Evolutionary conservation across 176 grass and related monocot species (phyloP).

Genomic region (Triticum timopheevii): DNA sequence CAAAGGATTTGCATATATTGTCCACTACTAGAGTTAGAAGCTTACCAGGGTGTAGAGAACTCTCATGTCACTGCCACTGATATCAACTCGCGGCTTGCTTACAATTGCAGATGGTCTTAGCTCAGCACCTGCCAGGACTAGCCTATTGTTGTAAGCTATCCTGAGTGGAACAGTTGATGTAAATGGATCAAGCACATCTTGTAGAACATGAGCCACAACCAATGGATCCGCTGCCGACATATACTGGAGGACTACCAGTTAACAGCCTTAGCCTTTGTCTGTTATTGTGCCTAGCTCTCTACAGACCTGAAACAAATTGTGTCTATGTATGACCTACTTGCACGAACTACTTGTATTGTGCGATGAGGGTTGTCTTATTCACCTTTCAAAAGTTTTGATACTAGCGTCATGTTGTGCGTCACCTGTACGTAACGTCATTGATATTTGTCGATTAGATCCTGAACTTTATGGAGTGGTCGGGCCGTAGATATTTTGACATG

Average conservation of each 20-base stretch:
- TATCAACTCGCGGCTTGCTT: conserved; percentile 54
- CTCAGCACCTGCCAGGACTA: conserved; percentile 50
- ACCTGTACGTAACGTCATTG: background rate
- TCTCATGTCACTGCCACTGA: conserved; percentile 60
- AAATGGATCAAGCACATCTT: conserved; percentile 73
- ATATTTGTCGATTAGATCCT: conserved; percentile 14
- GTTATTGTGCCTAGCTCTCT: conserved; percentile 30
- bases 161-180: conserved; percentile 42
- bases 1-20: background rate
- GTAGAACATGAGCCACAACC: conserved; percentile 46
- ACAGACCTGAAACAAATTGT: conserved; percentile 4
- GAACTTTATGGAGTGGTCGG: background rate
- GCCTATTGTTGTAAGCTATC: conserved; percentile 52
- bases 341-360: conserved; percentile 17
- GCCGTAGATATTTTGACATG: background rate
- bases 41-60: conserved; percentile 81
- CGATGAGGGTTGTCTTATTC: conserved; percentile 52
- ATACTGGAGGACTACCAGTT: background rate
- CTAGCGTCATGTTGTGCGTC: background rate
- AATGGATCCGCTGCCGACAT: conserved; percentile 44
- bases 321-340: conserved; percentile 38
- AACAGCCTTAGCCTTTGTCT: background rate
- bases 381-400: conserved; percentile 53
- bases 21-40: background rate
- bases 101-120: conserved; percentile 56